Conservation (phyloP, 1,139 yeast species). For the Pichia cactophila region DNA sequence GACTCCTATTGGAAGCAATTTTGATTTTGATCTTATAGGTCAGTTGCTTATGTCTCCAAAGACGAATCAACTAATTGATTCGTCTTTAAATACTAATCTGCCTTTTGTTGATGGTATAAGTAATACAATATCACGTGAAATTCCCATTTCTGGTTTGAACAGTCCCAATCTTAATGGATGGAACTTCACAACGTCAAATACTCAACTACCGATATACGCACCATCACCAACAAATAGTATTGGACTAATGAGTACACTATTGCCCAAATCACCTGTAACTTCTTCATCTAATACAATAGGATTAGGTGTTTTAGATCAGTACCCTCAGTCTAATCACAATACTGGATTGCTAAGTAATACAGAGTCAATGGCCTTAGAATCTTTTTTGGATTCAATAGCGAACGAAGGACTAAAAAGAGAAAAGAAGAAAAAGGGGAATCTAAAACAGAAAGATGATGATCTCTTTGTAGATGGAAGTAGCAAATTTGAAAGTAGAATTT, state of each 20-base stretch:
- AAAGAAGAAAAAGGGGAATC: not conserved
- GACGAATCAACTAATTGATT: not conserved
- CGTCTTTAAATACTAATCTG: not conserved
- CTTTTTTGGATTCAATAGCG: conserved; percentile 34
- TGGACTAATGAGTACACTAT: not conserved
- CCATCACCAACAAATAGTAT: not conserved
- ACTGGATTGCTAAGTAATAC: conserved; percentile 25
- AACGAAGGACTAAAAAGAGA: conserved; percentile 15
- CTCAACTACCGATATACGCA: not conserved
- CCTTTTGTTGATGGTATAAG: not conserved
- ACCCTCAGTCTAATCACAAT: not conserved
- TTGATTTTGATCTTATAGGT: conserved; percentile 12
- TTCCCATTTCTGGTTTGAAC: not conserved
- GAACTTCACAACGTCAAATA: not conserved
- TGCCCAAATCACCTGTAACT: not conserved
- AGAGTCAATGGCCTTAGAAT: conserved; percentile 32
- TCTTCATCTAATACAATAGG: not conserved
- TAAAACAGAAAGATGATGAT: not conserved
- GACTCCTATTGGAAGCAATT: not conserved
- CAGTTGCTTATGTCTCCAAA: conserved; percentile 12
- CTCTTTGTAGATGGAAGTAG: not conserved
- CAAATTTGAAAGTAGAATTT: not conserved
- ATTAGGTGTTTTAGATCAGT: not conserved
- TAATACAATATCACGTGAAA: not conserved
- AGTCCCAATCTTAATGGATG: not conserved